Conservation (phyloP, 1,284 basidiomycete genomes). For the Mycosarcoma maydis region DNA sequence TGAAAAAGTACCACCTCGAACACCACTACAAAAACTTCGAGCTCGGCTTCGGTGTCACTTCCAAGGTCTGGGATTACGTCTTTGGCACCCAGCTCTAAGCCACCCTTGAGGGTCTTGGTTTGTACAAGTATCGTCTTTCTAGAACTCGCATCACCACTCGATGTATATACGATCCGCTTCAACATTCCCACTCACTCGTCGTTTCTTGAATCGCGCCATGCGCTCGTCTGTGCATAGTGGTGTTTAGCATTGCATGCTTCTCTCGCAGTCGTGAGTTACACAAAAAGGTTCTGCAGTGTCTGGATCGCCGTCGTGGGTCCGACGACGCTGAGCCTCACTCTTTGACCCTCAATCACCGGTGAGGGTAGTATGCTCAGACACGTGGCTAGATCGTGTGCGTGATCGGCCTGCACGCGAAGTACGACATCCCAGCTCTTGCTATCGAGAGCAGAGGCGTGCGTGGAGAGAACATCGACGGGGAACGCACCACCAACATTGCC, state of each 20-base stretch:
- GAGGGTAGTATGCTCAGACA: slow-evolving; percentile 22
- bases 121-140: no score
- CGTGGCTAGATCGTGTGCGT: slow-evolving; percentile 26
- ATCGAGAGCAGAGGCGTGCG: neutral
- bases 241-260: neutral
- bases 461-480: slow-evolving; percentile 47
- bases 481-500: slow-evolving; percentile 45
- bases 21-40: slow-evolving; percentile 91
- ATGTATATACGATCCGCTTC: neutral
- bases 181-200: no score
- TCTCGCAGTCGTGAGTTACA: neutral
- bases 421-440: slow-evolving; percentile 15
- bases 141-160: neutral
- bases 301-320: slow-evolving; percentile 34
- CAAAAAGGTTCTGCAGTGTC: slow-evolving; percentile 12
- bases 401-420: slow-evolving; percentile 15
- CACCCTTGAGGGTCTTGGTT: no score
- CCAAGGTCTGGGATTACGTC: slow-evolving; percentile 92
- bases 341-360: slow-evolving; percentile 1
- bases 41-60: slow-evolving; percentile 95
- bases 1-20: slow-evolving; percentile 98
- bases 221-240: neutral
- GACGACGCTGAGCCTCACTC: slow-evolving; percentile 17
- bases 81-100: slow-evolving; percentile 77
- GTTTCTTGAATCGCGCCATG: no score